Evolutionary conservation across 2,329 filamentous ascomycete genomes (phyloP), one percentile per base, ranked within the genome.

Genomic region (Clonostachys solani): DNA sequence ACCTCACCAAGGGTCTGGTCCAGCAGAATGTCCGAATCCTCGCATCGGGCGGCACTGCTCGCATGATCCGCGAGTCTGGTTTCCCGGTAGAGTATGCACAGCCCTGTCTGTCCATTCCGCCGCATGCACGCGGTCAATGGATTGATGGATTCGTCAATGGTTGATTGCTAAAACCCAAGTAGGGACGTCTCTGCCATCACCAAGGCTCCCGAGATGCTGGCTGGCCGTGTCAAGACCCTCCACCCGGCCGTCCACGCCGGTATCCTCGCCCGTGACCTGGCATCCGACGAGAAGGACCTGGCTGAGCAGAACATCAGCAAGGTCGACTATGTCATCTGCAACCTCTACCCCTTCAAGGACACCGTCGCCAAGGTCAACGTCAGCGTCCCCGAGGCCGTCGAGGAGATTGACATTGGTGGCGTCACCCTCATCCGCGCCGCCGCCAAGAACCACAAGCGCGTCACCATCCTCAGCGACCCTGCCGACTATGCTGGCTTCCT

Each of bases 321-420:
- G 74, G 90, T 96, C 50, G 90, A 95, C 79, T 95, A 86, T 60
- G 90, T 96, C 59, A 87, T 99, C 65, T 97, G 94, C 86, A 99
- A 99, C 74, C 81, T 99, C 47, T 97, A 99, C 71, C 94, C 94
- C 12, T 99, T 99, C 84, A 96, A 96, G 77, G 92, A 97, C 67
- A 99, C 94, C 33, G 85, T 99, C 58, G 87, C 91, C 60, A 95
- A 96, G 79, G 84, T 95, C 75, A 95, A 96, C 62, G 94, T 99
- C 61, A 97, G 92, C 51, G 89, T 99, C 53, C 84, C 89, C 45
- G 92, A 99, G 73, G 94, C 94, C 45, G 92, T 99, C 37, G 94
- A 99, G 74, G 94, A 99, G 75, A 95, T 99, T 61, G 94, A 99
- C 71, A 96, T 99, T 64, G 94, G 92, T 55, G 94, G 94, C 60